Evolutionary conservation across 129 eudicot genomes (phyloP).

Genomic region (Flaveria bidentis): DNA sequence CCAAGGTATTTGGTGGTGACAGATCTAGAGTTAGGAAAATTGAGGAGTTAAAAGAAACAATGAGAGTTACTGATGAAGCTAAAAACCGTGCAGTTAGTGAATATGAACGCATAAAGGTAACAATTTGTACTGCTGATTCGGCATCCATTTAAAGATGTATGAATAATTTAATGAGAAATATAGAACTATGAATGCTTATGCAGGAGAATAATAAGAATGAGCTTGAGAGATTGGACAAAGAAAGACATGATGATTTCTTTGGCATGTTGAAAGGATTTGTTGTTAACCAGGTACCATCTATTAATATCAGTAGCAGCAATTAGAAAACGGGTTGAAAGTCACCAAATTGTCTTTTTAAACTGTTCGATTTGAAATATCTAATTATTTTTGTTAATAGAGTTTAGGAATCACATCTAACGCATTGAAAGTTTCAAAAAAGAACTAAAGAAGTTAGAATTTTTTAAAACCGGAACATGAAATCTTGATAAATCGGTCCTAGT

Average conservation of each 20-base stretch:
- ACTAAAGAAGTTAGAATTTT: no score
- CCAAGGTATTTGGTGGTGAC: constrained; percentile 95
- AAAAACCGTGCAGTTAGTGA: constrained; percentile 73
- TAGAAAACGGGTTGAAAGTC: not conserved
- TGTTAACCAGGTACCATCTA: constrained; percentile 40
- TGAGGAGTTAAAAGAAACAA: constrained; percentile 77
- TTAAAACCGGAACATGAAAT: no score
- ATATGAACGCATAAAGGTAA: constrained; percentile 87
- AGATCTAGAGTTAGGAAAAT: constrained; percentile 76
- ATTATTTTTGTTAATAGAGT: not conserved
- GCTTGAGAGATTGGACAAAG: constrained; percentile 70
- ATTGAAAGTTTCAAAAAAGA: not conserved
- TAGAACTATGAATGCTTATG: constrained; percentile 25
- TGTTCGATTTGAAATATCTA: not conserved
- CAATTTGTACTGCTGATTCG: constrained; percentile 2
- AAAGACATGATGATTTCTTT: constrained; percentile 74
- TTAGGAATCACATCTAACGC: not conserved
- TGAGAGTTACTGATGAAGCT: constrained; percentile 79
- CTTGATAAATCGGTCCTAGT: no score
- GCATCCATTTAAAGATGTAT: not conserved
- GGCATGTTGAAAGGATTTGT: constrained; percentile 82
- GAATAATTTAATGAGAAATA: not conserved
- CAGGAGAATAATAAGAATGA: constrained; percentile 83
- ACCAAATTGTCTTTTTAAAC: not conserved
- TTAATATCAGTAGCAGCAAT: not conserved